These are phyloP conservation scores for Umbellularia californica DNA, from an alignment of 164 flowering plant species.

Conservation along the genomic window DNA sequence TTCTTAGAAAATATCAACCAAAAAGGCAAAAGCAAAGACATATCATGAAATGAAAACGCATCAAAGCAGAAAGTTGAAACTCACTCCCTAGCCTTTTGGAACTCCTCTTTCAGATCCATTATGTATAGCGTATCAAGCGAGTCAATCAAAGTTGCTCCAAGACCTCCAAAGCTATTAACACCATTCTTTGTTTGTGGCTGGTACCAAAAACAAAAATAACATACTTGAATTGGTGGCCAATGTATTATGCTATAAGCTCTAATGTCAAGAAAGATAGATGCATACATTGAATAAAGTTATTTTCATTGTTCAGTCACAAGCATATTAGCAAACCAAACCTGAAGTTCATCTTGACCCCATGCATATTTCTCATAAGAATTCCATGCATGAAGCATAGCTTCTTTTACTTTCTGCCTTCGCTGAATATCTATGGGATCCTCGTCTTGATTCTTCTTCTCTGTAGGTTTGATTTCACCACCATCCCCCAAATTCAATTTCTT, in stretches of 20 bases:
- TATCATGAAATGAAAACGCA: background rate
- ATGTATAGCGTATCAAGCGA: slow-evolving; percentile 93
- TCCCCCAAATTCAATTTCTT: slow-evolving; percentile 16
- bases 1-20: too few species aligned
- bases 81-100: slow-evolving; percentile 92
- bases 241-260: background rate
- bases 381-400: slow-evolving; percentile 99
- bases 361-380: slow-evolving; percentile 91
- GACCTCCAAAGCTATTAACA: slow-evolving; percentile 93
- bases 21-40: background rate
- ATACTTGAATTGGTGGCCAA: background rate
- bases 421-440: slow-evolving; percentile 64
- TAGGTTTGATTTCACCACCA: slow-evolving; percentile 10
- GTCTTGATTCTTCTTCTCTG: slow-evolving; percentile 21
- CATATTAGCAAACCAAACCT: slow-evolving; percentile 38
- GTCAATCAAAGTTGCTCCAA: slow-evolving; percentile 94
- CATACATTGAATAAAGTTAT: background rate
- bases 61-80: slow-evolving; percentile 22
- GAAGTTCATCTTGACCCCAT: slow-evolving; percentile 99
- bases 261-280: background rate
- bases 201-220: background rate
- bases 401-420: slow-evolving; percentile 85
- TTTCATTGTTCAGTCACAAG: background rate
- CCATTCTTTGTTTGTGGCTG: slow-evolving; percentile 96
- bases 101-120: slow-evolving; percentile 94